phyloP scores from a whole-genome alignment of 73 alveolate species.

The Uronychia binucleata region DNA sequence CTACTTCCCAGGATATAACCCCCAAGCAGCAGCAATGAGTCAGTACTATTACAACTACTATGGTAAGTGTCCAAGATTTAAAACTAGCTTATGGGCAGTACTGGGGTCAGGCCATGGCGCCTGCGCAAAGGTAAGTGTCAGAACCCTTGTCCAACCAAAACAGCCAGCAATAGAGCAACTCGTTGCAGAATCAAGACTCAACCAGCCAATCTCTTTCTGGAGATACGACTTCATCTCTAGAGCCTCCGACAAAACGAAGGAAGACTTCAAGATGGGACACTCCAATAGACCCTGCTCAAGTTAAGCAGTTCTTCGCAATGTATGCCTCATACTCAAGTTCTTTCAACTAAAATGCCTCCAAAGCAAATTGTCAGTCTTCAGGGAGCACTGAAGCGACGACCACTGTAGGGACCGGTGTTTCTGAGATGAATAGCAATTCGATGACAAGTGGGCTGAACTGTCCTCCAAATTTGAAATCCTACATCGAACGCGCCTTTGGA shows the following conservation, averaged over 20 bases:
- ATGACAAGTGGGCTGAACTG: slow-evolving; percentile 18
- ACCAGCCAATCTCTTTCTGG: neutral
- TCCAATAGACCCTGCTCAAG: neutral
- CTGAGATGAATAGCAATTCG: slow-evolving; percentile 6
- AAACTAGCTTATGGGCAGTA: neutral
- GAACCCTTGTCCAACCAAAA: neutral
- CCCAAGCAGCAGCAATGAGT: neutral
- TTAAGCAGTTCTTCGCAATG: neutral
- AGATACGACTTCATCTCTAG: neutral
- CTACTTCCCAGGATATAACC: neutral
- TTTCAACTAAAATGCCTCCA: slow-evolving; percentile 9
- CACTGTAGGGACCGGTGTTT: neutral
- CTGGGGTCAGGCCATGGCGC: too few relatives aligned
- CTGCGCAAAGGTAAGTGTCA: neutral
- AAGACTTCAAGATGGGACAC: neutral
- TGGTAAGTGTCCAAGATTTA: neutral
- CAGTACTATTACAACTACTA: neutral
- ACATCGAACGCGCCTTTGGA: slow-evolving; percentile 65
- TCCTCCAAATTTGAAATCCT: slow-evolving; percentile 57
- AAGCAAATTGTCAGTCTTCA: neutral
- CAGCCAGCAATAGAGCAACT: neutral
- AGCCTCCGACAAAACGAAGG: neutral
- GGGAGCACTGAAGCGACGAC: neutral
- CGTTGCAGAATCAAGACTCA: neutral
- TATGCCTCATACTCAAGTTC: slow-evolving; percentile 1